Evolutionary conservation across 106 monocot genomes (phyloP).

Genomic region (Ottelia alismoides): DNA sequence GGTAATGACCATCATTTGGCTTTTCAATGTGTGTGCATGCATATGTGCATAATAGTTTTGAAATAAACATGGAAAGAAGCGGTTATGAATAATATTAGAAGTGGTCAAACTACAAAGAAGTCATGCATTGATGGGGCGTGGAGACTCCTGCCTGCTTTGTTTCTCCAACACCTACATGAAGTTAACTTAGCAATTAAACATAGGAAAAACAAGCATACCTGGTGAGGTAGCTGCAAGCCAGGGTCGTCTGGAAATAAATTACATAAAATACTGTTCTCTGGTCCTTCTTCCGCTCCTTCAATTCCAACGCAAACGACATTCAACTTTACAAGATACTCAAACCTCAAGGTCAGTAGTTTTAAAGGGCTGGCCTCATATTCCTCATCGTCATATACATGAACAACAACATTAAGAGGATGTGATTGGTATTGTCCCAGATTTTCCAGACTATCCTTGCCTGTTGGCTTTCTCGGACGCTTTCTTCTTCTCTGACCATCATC

Average conservation of each 20-base stretch:
- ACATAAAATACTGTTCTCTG: constrained; percentile 57
- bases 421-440: constrained; percentile 32
- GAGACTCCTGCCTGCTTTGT: no score
- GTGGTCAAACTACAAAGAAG: no score
- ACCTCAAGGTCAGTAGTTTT: constrained; percentile 49
- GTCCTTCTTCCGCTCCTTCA: constrained; percentile 46
- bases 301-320: constrained; percentile 86
- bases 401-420: constrained; percentile 74
- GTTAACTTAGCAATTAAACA: neutral
- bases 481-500: constrained; percentile 86
- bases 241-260: constrained; percentile 96
- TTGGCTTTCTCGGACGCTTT: constrained; percentile 55
- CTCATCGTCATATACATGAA: constrained; percentile 61
- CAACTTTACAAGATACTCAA: constrained; percentile 82
- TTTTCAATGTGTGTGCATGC: no score
- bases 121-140: no score
- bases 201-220: constrained; percentile 23
- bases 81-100: no score
- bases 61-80: no score
- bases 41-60: no score
- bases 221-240: constrained; percentile 69
- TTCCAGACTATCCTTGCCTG: constrained; percentile 31
- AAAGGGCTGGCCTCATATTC: constrained; percentile 20
- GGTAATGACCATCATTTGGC: no score
- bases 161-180: no score